Percentiles rank a stretch among this genome's conserved stretches.
phyloP scores from a whole-genome alignment of 2,329 filamentous ascomycete genomes.

The Sarocladiaceae sp. region DNA sequence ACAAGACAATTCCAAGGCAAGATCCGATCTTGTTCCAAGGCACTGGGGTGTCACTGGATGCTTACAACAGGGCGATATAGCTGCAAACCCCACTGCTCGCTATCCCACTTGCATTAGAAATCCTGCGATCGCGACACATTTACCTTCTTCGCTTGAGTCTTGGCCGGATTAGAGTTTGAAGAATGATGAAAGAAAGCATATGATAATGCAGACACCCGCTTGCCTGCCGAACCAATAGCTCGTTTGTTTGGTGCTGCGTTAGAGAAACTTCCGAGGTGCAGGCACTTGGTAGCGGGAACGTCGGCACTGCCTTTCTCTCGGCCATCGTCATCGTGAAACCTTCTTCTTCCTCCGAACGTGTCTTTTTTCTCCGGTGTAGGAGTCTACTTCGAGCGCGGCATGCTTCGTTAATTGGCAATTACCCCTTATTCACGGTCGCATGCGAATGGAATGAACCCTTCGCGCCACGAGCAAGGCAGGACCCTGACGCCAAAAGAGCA shows the following conservation, averaged over 20 bases:
- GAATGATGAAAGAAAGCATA: too few species aligned
- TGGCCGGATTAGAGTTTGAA: background rate
- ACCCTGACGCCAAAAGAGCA: background rate
- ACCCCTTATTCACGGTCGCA: background rate
- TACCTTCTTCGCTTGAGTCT: too few species aligned
- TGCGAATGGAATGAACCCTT: background rate
- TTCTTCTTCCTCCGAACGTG: background rate
- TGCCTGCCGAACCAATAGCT: background rate
- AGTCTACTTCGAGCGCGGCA: background rate
- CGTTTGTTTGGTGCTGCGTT: background rate
- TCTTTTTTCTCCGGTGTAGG: background rate
- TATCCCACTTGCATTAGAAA: background rate
- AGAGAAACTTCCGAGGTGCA: background rate
- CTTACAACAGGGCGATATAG: background rate
- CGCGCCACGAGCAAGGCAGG: background rate
- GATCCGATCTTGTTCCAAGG: conserved; percentile 8
- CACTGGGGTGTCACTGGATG: background rate
- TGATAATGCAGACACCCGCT: too few species aligned
- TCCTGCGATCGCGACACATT: too few species aligned
- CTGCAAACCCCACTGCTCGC: background rate
- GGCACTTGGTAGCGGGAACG: too few species aligned
- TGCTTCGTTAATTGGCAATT: background rate
- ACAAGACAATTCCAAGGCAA: background rate
- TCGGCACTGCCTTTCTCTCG: too few species aligned
- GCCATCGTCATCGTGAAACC: background rate